Evolutionary conservation across 257 asterid species (phyloP), one percentile per base, ranked within the genome.

Genomic region (Osmanthus fragrans): DNA sequence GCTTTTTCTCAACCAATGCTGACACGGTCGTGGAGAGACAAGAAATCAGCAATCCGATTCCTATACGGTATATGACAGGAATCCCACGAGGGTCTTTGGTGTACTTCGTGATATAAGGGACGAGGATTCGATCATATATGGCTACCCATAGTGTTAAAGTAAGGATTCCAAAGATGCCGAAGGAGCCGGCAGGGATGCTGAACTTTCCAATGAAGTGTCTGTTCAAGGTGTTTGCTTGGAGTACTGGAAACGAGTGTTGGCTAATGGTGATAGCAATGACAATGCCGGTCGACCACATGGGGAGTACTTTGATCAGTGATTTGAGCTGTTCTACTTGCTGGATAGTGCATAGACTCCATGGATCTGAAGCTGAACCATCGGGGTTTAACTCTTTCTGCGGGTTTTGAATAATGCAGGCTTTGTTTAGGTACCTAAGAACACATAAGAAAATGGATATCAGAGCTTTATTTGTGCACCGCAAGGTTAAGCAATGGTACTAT

Each of bases 241-340:
- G 81, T 32, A 87, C 84, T n/a, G 90, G 88, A 67, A 92, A 88
- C 1, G 92, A 21, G 74, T 82, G 85, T 45, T 91, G 97, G 85
- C 85, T 90, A 10, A 89, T 80, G 64, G 85, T 85, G 0, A 89
- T 86, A 16, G 84, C 85, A 32, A 89, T 88, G 71, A 88, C 83
- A 73, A 92, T 87, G 71, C 94, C 80, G 25, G 96, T 82, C 16
- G 97, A 91, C 97, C 97, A 92, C 2, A 89, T 85, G 16, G 97
- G 97, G 2, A 92, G 73, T 45, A 92, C 77, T 69, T 83, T 73
- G 75, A 91, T 82, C 0, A 92, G 83, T 0, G 92, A 27, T 85
- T 92, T 92, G 19, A 92, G 86, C 56, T 86, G 87, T 84, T 92
- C 90, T 7, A 92, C 97, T 77, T 89, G 96, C 60, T 82, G 42